Evolutionary conservation across 1,139 yeast species (phyloP), one percentile per base, ranked within the genome.

Genomic region (Candida tropicalis): DNA sequence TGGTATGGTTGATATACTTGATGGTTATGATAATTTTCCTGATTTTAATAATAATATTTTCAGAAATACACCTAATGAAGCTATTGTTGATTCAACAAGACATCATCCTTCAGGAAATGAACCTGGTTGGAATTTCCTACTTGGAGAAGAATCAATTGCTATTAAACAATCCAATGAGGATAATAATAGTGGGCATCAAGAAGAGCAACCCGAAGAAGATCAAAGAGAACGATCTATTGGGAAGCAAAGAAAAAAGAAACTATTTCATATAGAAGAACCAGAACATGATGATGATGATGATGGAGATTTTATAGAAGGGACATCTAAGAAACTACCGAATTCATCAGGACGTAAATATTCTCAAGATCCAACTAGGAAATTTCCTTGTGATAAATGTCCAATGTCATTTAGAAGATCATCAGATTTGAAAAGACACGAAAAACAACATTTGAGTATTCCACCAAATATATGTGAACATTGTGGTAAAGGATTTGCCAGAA

Each of bases 401-500:
- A 68, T 81, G 69, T 70, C 80, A 26, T 83, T 84, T 60, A 70
- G 84, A 41, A 63, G 89, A 28, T 78, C 84, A 2, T 74, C 81
- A 9, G 89, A 82, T 60, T 67, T 82, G 51, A 81, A 82, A 59
- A 67, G 89, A 35, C 89, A 84, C 54, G 85, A 80, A 52, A 75
- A 79, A 46, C 82, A 79, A 43, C 84, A 79, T 58, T 61, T 79
- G 39, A 64, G 73, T 6, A 72, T 78, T 12, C 81, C 82, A 1
- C 87, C 89, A 1, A 83, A 86, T 56, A 80, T 84, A 40, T 87
- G 95, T 62, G 79, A 82, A 10, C 65, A 71, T 23, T 87, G 95
- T 65, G 88, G 87, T 29, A 86, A 85, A 57, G 91, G 93, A 0
- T 86, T 87, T 70, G 93, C 93, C 2, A 65, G 95, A 37, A 84